Percentiles rank a stretch among this genome's conserved stretches.
These are phyloP conservation scores for Boletus subparvulus DNA, from an alignment of 768 basidiomycete genomes.

Conservation along the genomic window DNA sequence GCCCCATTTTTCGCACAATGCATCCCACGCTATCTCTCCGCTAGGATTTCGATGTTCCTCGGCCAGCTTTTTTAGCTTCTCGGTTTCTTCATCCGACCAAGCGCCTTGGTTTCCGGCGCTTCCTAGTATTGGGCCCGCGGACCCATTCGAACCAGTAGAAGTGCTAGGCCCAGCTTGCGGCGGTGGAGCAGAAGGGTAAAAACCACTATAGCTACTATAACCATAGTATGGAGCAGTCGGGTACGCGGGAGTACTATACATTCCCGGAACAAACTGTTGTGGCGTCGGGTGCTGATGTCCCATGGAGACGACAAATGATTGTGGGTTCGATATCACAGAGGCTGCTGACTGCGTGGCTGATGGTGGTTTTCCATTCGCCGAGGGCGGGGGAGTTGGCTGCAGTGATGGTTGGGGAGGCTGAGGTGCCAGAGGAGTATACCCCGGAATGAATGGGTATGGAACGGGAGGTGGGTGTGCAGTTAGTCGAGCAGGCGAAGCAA, in stretches of 20 bases:
- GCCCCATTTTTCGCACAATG: constrained; percentile 73
- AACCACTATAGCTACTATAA: constrained; percentile 41
- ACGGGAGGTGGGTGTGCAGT: constrained; percentile 66
- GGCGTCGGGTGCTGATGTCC: constrained; percentile 50
- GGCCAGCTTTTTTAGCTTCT: constrained; percentile 62
- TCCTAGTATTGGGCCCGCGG: constrained; percentile 16
- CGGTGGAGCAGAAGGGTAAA: constrained; percentile 29
- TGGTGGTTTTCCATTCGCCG: constrained; percentile 35
- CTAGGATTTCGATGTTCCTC: constrained; percentile 59
- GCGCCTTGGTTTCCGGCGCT: constrained; percentile 60
- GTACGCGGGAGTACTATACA: constrained; percentile 42
- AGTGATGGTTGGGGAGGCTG: constrained; percentile 34
- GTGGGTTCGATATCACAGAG: constrained; percentile 64
- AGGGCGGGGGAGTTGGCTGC: constrained; percentile 37
- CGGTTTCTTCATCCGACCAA: constrained; percentile 79
- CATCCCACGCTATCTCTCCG: constrained; percentile 72
- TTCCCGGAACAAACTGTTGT: constrained; percentile 42
- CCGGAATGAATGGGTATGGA: constrained; percentile 48
- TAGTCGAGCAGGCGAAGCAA: constrained; percentile 71
- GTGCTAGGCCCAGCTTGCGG: constrained; percentile 26
- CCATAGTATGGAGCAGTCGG: constrained; percentile 66
- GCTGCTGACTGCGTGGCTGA: constrained; percentile 36
- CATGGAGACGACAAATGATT: constrained; percentile 71
- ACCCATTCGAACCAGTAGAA: constrained; percentile 27
- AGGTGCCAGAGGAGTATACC: constrained; percentile 30